These are phyloP conservation scores for Fremontodendron californicum DNA, from an alignment of 345 rosid species.

Conservation along the genomic window DNA sequence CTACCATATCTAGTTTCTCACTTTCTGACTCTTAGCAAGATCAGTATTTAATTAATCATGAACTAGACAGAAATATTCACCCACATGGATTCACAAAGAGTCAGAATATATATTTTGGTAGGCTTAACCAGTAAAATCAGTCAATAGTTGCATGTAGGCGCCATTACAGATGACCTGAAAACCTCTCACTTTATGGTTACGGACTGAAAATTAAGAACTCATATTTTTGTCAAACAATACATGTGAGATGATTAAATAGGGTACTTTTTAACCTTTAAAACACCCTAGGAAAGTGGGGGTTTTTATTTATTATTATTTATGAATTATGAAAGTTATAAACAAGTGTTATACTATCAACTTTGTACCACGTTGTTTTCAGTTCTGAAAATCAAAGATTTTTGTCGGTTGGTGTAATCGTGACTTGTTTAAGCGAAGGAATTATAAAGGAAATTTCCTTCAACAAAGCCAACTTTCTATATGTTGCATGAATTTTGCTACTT, in stretches of 20 bases:
- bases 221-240: neutral
- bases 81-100: no score
- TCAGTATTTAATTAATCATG: neutral
- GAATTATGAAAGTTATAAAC: no score
- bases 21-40: neutral
- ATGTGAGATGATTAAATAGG: neutral
- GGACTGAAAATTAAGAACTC: neutral
- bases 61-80: neutral
- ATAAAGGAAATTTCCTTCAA: neutral
- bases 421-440: neutral
- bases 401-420: neutral
- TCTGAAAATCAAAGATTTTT: neutral
- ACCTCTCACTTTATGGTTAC: no score
- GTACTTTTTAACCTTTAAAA: neutral
- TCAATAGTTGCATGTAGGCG: neutral
- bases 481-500: neutral
- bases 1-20: neutral
- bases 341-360: no score
- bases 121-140: neutral
- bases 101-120: no score
- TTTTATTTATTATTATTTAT: no score
- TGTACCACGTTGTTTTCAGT: neutral
- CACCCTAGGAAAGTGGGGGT: neutral
- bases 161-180: neutral
- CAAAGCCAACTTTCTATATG: neutral